A percentile compares a stretch with the other conserved stretches of the same genome.
These are phyloP conservation scores for Pythium apleroticum DNA, from an alignment of 352 stramenopile species.

Conservation along the genomic window DNA sequence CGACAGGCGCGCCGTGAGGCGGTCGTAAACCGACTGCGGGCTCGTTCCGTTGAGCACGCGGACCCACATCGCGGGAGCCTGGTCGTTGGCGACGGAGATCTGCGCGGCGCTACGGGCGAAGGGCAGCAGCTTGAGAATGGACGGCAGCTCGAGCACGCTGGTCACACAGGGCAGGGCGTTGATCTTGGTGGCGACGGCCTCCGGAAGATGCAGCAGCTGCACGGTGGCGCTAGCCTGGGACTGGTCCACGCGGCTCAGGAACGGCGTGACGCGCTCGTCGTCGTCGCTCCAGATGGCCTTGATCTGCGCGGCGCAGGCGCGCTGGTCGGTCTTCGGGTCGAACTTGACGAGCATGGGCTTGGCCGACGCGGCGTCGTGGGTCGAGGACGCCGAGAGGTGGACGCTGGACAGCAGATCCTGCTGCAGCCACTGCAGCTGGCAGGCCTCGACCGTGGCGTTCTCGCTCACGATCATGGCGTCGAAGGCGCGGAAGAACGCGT, in stretches of 20 bases:
- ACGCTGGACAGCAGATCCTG: constrained; percentile 50
- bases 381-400: constrained; percentile 1
- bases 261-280: constrained; percentile 45
- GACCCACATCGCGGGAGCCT: constrained; percentile 60
- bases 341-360: constrained; percentile 59
- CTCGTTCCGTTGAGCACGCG: constrained; percentile 44
- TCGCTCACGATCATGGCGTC: constrained; percentile 60
- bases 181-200: constrained; percentile 28
- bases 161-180: constrained; percentile 9
- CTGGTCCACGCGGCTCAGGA: constrained; percentile 54
- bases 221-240: constrained; percentile 26
- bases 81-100: constrained; percentile 25
- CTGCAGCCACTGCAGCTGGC: constrained; percentile 65
- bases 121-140: constrained; percentile 72
- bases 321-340: constrained; percentile 34
- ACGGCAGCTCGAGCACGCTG: constrained; percentile 17
- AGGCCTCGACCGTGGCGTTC: constrained; percentile 59
- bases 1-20: constrained; percentile 40
- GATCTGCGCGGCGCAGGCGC: constrained; percentile 44
- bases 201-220: constrained; percentile 54
- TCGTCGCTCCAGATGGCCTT: constrained; percentile 33
- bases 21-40: constrained; percentile 28
- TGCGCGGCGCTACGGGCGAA: constrained; percentile 39
- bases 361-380: not conserved
- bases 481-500: constrained; percentile 63